Conservation (phyloP, 2,329 filamentous ascomycete genomes). For the Falciphora oryzae region DNA sequence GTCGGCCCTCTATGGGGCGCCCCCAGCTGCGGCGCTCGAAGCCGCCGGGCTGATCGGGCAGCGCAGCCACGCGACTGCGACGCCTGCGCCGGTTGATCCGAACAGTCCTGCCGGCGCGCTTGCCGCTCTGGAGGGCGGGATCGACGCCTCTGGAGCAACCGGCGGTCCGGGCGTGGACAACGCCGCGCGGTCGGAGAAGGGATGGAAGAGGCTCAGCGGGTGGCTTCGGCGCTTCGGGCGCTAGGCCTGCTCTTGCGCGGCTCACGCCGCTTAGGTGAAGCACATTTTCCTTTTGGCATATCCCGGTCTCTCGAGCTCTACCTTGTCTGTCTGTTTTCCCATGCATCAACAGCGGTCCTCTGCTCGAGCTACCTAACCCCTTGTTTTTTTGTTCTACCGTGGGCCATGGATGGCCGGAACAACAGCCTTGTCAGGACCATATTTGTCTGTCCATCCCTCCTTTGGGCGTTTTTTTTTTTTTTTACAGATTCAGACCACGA, state of each 20-base stretch:
- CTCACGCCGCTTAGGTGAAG: background rate
- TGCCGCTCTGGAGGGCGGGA: constrained; percentile 14
- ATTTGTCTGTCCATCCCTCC: background rate
- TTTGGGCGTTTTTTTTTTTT: background rate
- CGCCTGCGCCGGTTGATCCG: background rate
- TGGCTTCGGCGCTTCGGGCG: constrained; percentile 28
- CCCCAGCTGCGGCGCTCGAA: constrained; percentile 9
- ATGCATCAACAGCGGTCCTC: background rate
- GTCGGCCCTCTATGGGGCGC: constrained; percentile 2
- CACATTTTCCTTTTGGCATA: no score
- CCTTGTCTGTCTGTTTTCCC: no score
- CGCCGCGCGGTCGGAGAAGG: constrained; percentile 9
- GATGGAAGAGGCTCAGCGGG: constrained; percentile 25
- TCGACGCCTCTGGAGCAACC: background rate
- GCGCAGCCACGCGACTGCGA: constrained; percentile 10
- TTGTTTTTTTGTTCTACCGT: background rate
- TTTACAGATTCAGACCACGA: background rate
- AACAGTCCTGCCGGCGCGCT: background rate
- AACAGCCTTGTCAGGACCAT: background rate
- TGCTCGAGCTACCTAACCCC: background rate
- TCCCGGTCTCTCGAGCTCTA: no score
- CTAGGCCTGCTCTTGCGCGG: constrained; percentile 16
- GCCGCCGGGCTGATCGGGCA: background rate
- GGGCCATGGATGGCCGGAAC: no score
- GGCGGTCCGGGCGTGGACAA: background rate